Conservation (phyloP, 2,329 filamentous ascomycete genomes). For the Xylariaceae sp. region DNA sequence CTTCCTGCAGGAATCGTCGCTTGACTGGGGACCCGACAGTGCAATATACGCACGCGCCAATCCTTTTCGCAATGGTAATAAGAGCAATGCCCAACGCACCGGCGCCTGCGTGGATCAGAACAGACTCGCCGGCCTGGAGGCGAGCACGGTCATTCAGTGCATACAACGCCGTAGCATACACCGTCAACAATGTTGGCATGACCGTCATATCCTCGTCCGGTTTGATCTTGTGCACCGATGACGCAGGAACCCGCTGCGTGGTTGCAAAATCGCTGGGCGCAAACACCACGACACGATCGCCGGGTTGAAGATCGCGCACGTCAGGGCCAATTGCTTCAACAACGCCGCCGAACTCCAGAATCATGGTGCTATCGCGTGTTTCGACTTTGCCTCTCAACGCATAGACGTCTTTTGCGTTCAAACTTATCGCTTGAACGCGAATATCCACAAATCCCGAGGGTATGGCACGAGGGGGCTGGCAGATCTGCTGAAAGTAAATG, state of each 20-base stretch:
- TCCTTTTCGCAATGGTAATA: slow-evolving; percentile 23
- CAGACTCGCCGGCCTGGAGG: not conserved
- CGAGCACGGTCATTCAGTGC: not conserved
- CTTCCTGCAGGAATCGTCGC: slow-evolving; percentile 23
- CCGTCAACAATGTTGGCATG: not conserved
- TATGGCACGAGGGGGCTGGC: not conserved
- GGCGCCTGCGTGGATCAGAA: slow-evolving; percentile 4
- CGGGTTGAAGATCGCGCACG: not conserved
- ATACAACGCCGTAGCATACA: slow-evolving; percentile 4
- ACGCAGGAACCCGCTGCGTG: not conserved
- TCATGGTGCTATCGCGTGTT: not conserved
- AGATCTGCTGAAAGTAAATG: slow-evolving; percentile 17
- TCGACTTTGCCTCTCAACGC: slow-evolving; percentile 1
- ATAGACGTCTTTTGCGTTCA: slow-evolving; percentile 29
- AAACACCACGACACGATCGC: slow-evolving; percentile 2
- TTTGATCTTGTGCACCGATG: not conserved
- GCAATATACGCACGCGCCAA: slow-evolving; percentile 32
- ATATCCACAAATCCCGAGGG: slow-evolving; percentile 6
- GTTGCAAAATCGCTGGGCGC: slow-evolving; percentile 4
- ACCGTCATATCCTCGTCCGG: not conserved
- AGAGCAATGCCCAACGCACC: not conserved
- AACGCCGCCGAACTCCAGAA: not conserved
- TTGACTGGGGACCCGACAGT: slow-evolving; percentile 26
- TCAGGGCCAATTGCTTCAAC: not conserved
- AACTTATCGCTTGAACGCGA: slow-evolving; percentile 11